Conservation (phyloP, 2,329 filamentous ascomycete species). For the Penicillium sp. region DNA sequence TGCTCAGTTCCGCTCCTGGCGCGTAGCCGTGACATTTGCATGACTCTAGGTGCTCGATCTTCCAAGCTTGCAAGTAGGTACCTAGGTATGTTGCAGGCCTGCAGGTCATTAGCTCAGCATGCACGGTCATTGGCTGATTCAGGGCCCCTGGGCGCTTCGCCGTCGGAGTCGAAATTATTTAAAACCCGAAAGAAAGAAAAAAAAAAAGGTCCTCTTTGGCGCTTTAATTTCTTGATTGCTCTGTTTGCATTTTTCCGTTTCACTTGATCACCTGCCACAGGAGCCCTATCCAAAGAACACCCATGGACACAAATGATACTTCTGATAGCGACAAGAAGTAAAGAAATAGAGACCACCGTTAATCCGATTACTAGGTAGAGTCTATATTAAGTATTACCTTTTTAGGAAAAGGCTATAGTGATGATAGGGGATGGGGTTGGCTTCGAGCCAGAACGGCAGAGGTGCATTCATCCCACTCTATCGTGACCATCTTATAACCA, state of each 20-base stretch:
- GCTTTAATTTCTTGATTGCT: background rate
- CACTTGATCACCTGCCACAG: background rate
- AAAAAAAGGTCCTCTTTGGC: background rate
- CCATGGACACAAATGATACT: too few relatives aligned
- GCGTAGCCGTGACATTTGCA: constrained; percentile 12
- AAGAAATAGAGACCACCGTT: too few relatives aligned
- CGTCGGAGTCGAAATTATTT: background rate
- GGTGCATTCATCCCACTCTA: too few relatives aligned
- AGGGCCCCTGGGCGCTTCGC: constrained; percentile 13
- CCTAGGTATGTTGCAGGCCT: constrained; percentile 16
- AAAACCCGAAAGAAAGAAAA: background rate
- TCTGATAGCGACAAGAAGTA: too few relatives aligned
- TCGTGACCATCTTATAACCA: too few relatives aligned
- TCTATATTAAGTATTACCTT: too few relatives aligned
- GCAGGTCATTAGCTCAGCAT: constrained; percentile 1
- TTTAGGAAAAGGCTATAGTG: too few relatives aligned
- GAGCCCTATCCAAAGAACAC: background rate
- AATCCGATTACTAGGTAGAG: too few relatives aligned
- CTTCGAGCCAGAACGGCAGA: too few relatives aligned
- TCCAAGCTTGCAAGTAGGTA: background rate
- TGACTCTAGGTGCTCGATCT: background rate
- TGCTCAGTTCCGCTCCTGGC: constrained; percentile 16
- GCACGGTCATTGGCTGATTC: constrained; percentile 13
- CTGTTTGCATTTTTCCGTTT: background rate
- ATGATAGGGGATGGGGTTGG: too few relatives aligned